Conservation (phyloP, 1,284 basidiomycete genomes). For the Tremellales sp. region DNA sequence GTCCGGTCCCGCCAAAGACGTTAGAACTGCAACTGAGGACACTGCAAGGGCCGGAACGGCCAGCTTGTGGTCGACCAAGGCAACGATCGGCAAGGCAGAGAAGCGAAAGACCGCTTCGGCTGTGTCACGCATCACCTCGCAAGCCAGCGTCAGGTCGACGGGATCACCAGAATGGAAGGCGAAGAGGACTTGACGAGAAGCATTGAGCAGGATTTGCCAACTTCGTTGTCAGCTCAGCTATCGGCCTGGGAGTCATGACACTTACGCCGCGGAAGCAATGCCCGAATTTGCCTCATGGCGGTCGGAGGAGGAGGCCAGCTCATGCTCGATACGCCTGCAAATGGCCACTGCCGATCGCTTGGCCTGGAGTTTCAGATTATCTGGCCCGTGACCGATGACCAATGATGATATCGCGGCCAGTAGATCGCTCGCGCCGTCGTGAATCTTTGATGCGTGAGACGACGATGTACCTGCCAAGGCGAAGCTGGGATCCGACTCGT, state of each 20-base stretch:
- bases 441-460: no score
- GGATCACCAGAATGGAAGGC: conserved; percentile 35
- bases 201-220: conserved; percentile 39
- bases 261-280: background rate
- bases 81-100: conserved; percentile 13
- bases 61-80: conserved; percentile 10
- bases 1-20: conserved; percentile 26
- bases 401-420: conserved; percentile 25
- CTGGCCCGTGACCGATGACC: background rate
- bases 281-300: no score
- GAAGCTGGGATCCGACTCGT: conserved; percentile 28
- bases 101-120: conserved; percentile 16
- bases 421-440: conserved; percentile 20
- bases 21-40: conserved; percentile 25
- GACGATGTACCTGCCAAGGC: conserved; percentile 13
- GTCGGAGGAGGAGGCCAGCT: no score
- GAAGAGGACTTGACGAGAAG: conserved; percentile 30
- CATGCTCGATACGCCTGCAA: no score
- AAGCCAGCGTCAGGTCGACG: conserved; percentile 27
- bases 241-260: background rate
- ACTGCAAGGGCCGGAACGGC: conserved; percentile 26
- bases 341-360: background rate
- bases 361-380: background rate
- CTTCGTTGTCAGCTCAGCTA: conserved; percentile 9
- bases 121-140: conserved; percentile 25